Percentiles rank a stretch among this genome's conserved stretches.
Evolutionary conservation across 805 yeast species (phyloP).

Genomic region (Pichia paraexigua): DNA sequence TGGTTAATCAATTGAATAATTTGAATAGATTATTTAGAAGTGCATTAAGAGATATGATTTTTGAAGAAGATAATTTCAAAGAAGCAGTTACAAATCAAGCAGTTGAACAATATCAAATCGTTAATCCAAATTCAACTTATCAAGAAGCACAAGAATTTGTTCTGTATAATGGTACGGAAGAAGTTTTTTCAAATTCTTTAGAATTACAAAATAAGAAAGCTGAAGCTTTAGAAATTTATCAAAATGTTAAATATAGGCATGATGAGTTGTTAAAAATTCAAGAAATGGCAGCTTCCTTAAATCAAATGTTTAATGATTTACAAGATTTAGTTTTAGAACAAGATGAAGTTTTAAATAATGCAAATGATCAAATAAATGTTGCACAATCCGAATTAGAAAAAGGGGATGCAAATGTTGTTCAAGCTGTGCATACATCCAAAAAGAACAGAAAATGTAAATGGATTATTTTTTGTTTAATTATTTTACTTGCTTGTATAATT

Average conservation of each 20-base stretch:
- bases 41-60: slow-evolving; percentile 72
- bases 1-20: slow-evolving; percentile 80
- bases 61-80: slow-evolving; percentile 71
- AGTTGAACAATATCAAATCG: slow-evolving; percentile 77
- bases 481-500: slow-evolving; percentile 37
- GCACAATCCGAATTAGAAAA: slow-evolving; percentile 85
- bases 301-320: slow-evolving; percentile 88
- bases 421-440: slow-evolving; percentile 75
- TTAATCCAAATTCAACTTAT: slow-evolving; percentile 71
- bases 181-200: slow-evolving; percentile 84
- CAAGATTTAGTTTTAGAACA: slow-evolving; percentile 90
- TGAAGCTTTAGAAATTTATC: slow-evolving; percentile 81
- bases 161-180: slow-evolving; percentile 72
- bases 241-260: slow-evolving; percentile 88
- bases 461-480: slow-evolving; percentile 58
- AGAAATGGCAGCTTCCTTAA: slow-evolving; percentile 84
- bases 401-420: slow-evolving; percentile 83
- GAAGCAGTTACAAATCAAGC: slow-evolving; percentile 76
- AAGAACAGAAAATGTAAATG: slow-evolving; percentile 81
- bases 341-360: slow-evolving; percentile 71
- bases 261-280: slow-evolving; percentile 84
- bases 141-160: slow-evolving; percentile 74
- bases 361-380: slow-evolving; percentile 63
- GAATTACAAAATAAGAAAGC: slow-evolving; percentile 49
- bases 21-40: slow-evolving; percentile 73